Base-by-base conservation (phyloP, 1,284 basidiomycete genomes). In the Ustilago crameri region DNA sequence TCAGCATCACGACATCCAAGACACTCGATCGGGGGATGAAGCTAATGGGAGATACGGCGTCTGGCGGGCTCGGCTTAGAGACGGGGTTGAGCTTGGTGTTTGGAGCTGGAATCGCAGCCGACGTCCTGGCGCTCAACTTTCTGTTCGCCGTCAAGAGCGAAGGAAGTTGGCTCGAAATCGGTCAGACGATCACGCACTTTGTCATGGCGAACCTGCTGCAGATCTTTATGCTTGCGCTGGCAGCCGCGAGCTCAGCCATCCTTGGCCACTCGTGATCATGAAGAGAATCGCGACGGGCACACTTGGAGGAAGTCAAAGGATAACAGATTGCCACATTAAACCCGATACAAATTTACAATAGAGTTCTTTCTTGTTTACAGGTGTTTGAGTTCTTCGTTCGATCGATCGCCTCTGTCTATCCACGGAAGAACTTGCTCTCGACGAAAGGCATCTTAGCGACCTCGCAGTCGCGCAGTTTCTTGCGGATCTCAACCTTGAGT, bases 141-240 rank as follows among this genome's bases (percentile, higher is more conserved):
- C 93, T 95, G 84, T 90, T 91, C 84, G 88, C 89, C 32, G 92
- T 95, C 41, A 89, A 88, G 27, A 92, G 93, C 80, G 90, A 89
- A 27, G 91, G 91, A 86, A 92, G 91, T 7, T 95, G 93, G 93
- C 85, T 94, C 52, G 91, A 94, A 80, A 94, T 93, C 57, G 93
- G 93, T 5, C 91, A 92, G 82, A 90, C 90, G 0, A 93, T 94
- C 78, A 92, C 88, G 54, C 93, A 93, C 84, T 94, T 93, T 83
- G 91, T 90, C 75, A 92, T 93, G 74, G 88, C 91, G 0, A 93
- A 91, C 2, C 83, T 93, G 43, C 84, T 94, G 50, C 86, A 92
- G 49, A 86, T 92, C 24, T 93, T 91, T 88, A 91, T 80, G 74
- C 71, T 80, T 9, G 62, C 62, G 3, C 44, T 78, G 26, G 71